Percentiles rank a stretch among this genome's conserved stretches.
phyloP scores from a whole-genome alignment of 1,139 yeast species.

The Pichia sp. region DNA sequence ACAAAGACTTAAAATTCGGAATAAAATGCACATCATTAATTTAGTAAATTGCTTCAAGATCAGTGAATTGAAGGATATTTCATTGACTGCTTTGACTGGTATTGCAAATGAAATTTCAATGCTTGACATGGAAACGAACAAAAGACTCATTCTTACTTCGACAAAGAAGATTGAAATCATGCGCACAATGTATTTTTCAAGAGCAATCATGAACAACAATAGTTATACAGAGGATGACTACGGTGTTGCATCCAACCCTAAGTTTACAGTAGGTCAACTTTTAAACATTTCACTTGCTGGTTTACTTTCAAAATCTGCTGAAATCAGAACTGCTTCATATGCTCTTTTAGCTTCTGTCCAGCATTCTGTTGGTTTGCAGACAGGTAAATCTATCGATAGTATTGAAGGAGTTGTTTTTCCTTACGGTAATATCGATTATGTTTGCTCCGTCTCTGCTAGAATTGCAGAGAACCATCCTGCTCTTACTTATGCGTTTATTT shows the following conservation, averaged over 20 bases:
- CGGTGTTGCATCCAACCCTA: conserved; percentile 23
- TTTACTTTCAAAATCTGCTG: conserved; percentile 53
- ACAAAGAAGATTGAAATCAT: conserved; percentile 63
- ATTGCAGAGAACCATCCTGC: conserved; percentile 56
- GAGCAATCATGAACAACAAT: conserved; percentile 37
- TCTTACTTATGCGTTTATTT: conserved; percentile 57
- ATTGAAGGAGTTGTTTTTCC: conserved; percentile 71
- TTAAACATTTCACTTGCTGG: conserved; percentile 67
- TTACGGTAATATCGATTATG: conserved; percentile 60
- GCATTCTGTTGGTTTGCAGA: conserved; percentile 53
- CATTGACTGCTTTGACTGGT: conserved; percentile 48
- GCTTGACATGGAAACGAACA: conserved; percentile 44
- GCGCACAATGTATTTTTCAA: conserved; percentile 63
- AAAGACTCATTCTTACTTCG: conserved; percentile 50
- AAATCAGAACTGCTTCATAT: conserved; percentile 62
- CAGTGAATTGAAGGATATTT: conserved; percentile 48
- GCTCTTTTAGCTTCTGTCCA: conserved; percentile 61
- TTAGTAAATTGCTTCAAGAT: conserved; percentile 53
- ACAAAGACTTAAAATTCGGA: conserved; percentile 34
- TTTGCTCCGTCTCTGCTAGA: conserved; percentile 54
- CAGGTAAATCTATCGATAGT: conserved; percentile 54
- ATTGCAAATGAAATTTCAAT: conserved; percentile 52
- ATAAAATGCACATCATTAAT: conserved; percentile 35
- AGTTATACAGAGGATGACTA: conserved; percentile 23
- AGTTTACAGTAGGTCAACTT: conserved; percentile 53